Conservation (phyloP, 176 grass and related monocot species). For the Raddia guianensis region DNA sequence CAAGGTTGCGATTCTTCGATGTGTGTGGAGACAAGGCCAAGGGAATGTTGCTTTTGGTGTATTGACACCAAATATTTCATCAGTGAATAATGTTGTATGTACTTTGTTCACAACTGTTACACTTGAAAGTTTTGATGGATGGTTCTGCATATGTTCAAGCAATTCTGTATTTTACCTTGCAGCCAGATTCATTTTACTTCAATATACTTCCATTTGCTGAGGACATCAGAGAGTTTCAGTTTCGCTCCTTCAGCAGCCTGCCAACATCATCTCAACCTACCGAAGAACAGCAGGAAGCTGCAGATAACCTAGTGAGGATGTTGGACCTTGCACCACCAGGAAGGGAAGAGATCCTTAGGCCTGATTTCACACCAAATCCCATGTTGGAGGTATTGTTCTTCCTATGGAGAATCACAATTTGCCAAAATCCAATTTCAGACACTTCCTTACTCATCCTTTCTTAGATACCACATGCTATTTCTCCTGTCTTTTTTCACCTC, state of each 20-base stretch:
- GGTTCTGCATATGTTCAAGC: conserved; percentile 32
- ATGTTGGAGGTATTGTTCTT: conserved; percentile 69
- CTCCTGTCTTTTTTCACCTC: conserved; percentile 16
- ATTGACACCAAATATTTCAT: conserved; percentile 88
- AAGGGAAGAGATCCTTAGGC: conserved; percentile 71
- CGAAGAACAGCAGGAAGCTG: conserved; percentile 78
- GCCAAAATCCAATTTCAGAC: conserved; percentile 42
- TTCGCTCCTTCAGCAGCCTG: conserved; percentile 71
- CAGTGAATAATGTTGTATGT: conserved; percentile 72
- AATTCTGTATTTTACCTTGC: conserved; percentile 32
- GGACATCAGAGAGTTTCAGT: conserved; percentile 86
- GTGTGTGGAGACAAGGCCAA: conserved; percentile 86
- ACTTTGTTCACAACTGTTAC: background rate
- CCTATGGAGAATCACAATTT: conserved; percentile 11
- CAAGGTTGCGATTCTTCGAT: conserved; percentile 82
- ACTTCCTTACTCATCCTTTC: conserved; percentile 32
- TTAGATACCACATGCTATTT: conserved; percentile 14
- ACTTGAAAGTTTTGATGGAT: conserved; percentile 10
- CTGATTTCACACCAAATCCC: conserved; percentile 91
- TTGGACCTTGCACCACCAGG: conserved; percentile 78
- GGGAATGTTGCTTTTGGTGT: conserved; percentile 78
- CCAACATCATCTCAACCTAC: conserved; percentile 67
- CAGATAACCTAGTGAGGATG: conserved; percentile 89
- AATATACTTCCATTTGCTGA: conserved; percentile 94
- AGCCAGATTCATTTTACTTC: conserved; percentile 96